Conservation (phyloP, 2,329 filamentous ascomycete species). For the Juglanconis oblonga region DNA sequence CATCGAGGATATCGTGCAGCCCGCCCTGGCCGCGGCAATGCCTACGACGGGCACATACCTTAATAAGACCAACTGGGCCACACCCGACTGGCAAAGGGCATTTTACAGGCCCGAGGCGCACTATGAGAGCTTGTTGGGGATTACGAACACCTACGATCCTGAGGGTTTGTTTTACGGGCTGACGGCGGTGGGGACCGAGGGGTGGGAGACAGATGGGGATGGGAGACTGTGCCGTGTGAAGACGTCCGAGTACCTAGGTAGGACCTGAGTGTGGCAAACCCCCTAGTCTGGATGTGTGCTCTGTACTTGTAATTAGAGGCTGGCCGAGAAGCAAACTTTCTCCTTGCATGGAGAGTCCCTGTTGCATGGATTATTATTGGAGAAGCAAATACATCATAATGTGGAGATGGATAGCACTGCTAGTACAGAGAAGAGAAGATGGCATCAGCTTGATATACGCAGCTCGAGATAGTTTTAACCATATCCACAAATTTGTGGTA, state of each 20-base stretch:
- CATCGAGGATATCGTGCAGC: neutral
- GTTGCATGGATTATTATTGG: too few species aligned
- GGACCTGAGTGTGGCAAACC: neutral
- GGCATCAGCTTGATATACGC: too few species aligned
- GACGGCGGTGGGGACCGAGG: slow-evolving; percentile 39
- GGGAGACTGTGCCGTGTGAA: slow-evolving; percentile 24
- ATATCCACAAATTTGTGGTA: too few species aligned
- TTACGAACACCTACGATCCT: slow-evolving; percentile 21
- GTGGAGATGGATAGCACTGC: too few species aligned
- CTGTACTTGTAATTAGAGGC: neutral
- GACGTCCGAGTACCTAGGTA: neutral
- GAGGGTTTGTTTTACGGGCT: slow-evolving; percentile 27
- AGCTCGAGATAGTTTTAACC: too few species aligned
- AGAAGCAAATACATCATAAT: too few species aligned
- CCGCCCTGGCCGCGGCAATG: neutral
- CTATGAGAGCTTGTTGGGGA: slow-evolving; percentile 16
- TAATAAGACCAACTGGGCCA: neutral
- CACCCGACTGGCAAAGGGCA: slow-evolving; percentile 15
- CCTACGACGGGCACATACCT: neutral
- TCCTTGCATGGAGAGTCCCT: too few species aligned
- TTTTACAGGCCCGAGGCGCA: slow-evolving; percentile 19
- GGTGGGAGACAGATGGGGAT: slow-evolving; percentile 35
- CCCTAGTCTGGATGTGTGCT: neutral
- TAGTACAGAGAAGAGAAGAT: too few species aligned
- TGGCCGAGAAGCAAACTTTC: neutral